These are phyloP conservation scores for Przewalskia tangutica DNA, from an alignment of 257 asterid species.

Conservation along the genomic window DNA sequence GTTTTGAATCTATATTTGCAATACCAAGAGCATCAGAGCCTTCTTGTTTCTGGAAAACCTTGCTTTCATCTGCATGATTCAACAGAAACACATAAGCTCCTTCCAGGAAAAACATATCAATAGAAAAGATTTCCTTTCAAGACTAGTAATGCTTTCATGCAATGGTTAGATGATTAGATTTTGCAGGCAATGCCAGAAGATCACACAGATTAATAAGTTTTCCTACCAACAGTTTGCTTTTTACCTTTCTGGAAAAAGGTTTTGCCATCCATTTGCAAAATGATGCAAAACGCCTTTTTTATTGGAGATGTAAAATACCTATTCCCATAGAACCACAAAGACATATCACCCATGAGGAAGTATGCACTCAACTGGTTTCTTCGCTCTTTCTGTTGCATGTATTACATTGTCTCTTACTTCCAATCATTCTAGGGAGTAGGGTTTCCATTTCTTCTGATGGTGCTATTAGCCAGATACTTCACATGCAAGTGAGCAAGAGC, in stretches of 20 bases:
- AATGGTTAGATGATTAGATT: neutral
- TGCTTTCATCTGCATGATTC: constrained; percentile 35
- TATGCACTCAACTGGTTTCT: neutral
- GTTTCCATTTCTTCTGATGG: neutral
- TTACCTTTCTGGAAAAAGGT: neutral
- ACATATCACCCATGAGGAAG: neutral
- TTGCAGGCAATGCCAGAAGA: neutral
- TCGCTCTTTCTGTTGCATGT: neutral
- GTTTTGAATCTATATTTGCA: constrained; percentile 59
- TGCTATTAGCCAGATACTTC: neutral
- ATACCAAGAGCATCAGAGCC: constrained; percentile 37
- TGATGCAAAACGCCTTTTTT: neutral
- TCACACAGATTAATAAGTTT: neutral
- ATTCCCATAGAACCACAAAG: neutral
- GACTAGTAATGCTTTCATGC: neutral
- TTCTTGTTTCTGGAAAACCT: constrained; percentile 23
- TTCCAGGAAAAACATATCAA: neutral
- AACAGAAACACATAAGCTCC: constrained; percentile 16
- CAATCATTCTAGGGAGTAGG: neutral
- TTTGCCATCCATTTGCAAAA: neutral
- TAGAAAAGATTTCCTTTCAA: neutral
- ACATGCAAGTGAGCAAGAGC: neutral
- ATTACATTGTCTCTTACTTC: neutral
- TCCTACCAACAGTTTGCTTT: neutral
- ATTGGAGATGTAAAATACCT: neutral